Evolutionary conservation across 2,329 filamentous ascomycete genomes (phyloP), one percentile per base, ranked within the genome.

Genomic region (Exophiala xenobiotica): DNA sequence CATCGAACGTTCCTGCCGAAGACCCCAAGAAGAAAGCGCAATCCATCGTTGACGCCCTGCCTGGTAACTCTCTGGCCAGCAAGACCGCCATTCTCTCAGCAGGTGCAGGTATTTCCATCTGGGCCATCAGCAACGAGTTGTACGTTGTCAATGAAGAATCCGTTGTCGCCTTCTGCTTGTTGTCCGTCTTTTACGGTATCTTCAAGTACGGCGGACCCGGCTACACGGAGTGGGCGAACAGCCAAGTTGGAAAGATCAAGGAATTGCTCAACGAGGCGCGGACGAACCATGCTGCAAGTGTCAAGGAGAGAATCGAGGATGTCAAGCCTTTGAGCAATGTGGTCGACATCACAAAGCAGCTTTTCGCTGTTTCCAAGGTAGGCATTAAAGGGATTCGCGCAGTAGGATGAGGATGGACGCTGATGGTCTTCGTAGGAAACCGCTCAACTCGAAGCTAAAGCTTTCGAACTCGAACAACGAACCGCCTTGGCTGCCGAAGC

Each of bases 111-210:
- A 76, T 95, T 65, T 91, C 88, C 68, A 82, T 95, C 73, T 95
- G 93, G 71, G 93, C 90, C 68, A 90, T 99, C 77, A 95, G 88
- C 85, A 99, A 95, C 78, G 93, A 99, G 83, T 90, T 97, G 80
- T 97, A 96, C 77, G 90, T 99, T 72, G 82, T 99, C 77, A 99
- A 99, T 79, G 93, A 99, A 82, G 93, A 99, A 81, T 88, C 91
- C 60, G 88, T 99, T 70, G 88, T 95, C 69, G 88, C 89, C 63
- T 83, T 99, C 77, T 93, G 88, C 74, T 81, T 99, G 67, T 79
- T 97, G 70, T 90, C 87, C 71, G 88, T 97, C 70, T 99, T 95
- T 87, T 86, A 80, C 68, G 90, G 85, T 58, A 81, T 96, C 66
- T 92, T 89, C 78, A 93, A 95, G 77, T 96, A 90, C 72, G 90